Evolutionary conservation across 371 early-diverging fungal species (phyloP).

Genomic region (Funneliformis caledonium): DNA sequence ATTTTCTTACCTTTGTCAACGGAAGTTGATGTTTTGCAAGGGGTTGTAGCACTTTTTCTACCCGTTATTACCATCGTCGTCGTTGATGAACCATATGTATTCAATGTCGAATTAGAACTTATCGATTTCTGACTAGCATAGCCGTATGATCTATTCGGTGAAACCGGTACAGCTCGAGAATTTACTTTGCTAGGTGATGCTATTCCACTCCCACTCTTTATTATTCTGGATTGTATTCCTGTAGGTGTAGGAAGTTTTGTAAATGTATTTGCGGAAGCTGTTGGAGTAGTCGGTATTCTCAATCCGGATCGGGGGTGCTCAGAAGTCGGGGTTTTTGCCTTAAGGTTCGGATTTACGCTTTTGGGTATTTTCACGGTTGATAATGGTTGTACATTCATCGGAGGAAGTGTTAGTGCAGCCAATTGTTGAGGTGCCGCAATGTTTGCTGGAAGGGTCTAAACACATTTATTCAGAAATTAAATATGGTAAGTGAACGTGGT

Average conservation of each 20-base stretch:
- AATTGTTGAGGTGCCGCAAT: constrained; percentile 10
- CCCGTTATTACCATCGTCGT: not conserved
- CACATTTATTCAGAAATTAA: not conserved
- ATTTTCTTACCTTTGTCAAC: not conserved
- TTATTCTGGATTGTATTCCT: not conserved
- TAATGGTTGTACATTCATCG: constrained; percentile 21
- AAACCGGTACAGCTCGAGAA: not conserved
- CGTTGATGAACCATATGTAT: not conserved
- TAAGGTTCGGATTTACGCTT: not conserved
- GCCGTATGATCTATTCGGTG: not conserved
- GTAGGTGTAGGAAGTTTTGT: constrained; percentile 40
- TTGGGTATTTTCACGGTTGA: constrained; percentile 27
- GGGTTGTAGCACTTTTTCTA: not conserved
- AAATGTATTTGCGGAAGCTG: not conserved
- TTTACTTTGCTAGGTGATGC: constrained; percentile 27
- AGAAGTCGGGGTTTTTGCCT: constrained; percentile 28
- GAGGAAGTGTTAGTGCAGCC: constrained; percentile 5
- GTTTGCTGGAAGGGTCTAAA: constrained; percentile 32
- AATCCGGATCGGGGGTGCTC: not conserved
- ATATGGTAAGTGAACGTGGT: not conserved
- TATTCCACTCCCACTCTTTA: constrained; percentile 16
- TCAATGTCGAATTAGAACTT: not conserved
- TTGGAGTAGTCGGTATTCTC: constrained; percentile 14
- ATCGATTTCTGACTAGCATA: not conserved
- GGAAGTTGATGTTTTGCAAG: not conserved